Evolutionary conservation across 306 rosid species (phyloP).

Genomic region (Dalbergia cultrata): DNA sequence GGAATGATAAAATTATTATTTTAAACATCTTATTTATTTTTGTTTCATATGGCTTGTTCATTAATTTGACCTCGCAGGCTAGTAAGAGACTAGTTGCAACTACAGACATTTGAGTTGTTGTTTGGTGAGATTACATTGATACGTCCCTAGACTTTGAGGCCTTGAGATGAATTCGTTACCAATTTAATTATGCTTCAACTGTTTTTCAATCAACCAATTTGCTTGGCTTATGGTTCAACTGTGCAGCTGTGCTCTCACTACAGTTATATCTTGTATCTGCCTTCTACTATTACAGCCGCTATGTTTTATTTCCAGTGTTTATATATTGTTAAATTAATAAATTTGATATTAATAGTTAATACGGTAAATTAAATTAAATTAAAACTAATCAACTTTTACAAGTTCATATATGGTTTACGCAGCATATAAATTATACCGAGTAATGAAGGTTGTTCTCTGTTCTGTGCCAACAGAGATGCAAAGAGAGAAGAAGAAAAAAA

Average conservation of each 20-base stretch:
- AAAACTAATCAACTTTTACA: not conserved
- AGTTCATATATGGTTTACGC: not conserved
- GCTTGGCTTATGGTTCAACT: not conserved
- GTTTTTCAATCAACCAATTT: no score
- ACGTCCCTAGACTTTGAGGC: slow-evolving; percentile 40
- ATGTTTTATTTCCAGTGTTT: no score
- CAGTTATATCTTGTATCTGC: not conserved
- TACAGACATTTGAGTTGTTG: slow-evolving; percentile 47
- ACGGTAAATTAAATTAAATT: not conserved
- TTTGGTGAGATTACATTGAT: slow-evolving; percentile 58
- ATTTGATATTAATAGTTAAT: slow-evolving; percentile 25
- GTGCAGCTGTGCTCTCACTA: no score
- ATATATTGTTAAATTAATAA: not conserved
- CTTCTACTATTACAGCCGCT: no score
- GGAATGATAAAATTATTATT: not conserved
- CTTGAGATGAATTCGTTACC: slow-evolving; percentile 32
- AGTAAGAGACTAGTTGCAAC: slow-evolving; percentile 40
- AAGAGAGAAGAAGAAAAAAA: not conserved
- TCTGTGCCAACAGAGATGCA: not conserved
- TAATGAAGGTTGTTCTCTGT: not conserved
- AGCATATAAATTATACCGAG: not conserved
- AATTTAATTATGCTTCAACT: slow-evolving; percentile 35
- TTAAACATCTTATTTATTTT: not conserved
- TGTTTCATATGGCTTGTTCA: slow-evolving; percentile 18
- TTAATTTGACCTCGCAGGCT: slow-evolving; percentile 33